Conservation (phyloP, 169 alveolate genomes). For the Babesia bovis region DNA sequence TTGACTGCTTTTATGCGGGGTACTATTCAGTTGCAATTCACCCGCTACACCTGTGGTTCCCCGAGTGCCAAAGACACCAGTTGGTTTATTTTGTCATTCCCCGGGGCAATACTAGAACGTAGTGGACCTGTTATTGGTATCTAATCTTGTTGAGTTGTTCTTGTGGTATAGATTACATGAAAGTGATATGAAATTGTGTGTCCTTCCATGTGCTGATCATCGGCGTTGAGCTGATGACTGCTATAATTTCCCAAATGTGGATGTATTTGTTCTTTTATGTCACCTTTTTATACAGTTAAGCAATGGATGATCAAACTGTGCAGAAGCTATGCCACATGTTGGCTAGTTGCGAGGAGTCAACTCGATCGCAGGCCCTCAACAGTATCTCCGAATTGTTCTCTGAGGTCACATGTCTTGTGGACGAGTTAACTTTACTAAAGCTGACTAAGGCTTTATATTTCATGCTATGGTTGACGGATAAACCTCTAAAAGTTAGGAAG, state of each 20-base stretch:
- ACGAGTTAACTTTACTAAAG: conserved; percentile 33
- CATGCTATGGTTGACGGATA: conserved; percentile 64
- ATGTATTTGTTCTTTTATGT: no score
- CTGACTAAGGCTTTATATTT: conserved; percentile 51
- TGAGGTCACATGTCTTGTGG: conserved; percentile 6
- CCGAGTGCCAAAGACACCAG: not conserved
- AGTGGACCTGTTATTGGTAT: not conserved
- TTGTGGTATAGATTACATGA: no score
- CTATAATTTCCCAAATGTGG: not conserved
- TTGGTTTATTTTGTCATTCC: not conserved
- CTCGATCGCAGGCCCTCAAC: conserved; percentile 38
- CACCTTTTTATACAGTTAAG: not conserved
- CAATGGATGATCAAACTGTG: conserved; percentile 41
- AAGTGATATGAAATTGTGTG: not conserved
- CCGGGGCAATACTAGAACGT: not conserved
- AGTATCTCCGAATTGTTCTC: conserved; percentile 31
- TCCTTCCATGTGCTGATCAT: conserved; percentile 9
- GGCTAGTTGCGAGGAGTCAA: conserved; percentile 51
- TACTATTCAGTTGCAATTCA: not conserved
- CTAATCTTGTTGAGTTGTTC: not conserved
- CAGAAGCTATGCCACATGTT: conserved; percentile 60
- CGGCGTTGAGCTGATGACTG: not conserved
- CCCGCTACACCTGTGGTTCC: not conserved
- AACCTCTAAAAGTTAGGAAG: conserved; percentile 49
- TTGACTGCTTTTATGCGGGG: no score